These are phyloP conservation scores for Thelonectria olida DNA, from an alignment of 2,329 filamentous ascomycete genomes.

Conservation along the genomic window DNA sequence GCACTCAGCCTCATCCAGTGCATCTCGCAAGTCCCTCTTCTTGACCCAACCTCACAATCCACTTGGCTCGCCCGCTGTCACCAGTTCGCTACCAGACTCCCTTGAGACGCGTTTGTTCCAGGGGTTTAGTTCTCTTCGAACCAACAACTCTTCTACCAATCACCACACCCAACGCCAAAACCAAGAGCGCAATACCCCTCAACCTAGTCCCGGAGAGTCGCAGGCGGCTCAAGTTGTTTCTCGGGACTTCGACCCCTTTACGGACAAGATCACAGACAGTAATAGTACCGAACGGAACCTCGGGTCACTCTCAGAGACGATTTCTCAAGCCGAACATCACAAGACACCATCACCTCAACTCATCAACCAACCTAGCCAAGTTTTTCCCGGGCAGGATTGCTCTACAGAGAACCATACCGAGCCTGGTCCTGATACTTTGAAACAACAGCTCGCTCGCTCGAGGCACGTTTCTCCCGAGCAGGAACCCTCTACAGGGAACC, in stretches of 20 bases:
- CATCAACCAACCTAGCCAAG: background rate
- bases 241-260: slow-evolving; percentile 24
- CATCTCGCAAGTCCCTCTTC: slow-evolving; percentile 16
- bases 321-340: background rate
- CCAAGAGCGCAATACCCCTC: background rate
- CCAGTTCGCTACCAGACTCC: slow-evolving; percentile 6
- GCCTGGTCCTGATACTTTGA: background rate
- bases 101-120: background rate
- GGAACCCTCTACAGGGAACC: background rate
- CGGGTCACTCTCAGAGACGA: background rate
- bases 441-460: background rate
- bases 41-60: slow-evolving; percentile 31
- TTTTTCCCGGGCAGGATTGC: background rate
- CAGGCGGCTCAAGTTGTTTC: slow-evolving; percentile 43
- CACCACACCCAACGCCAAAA: background rate
- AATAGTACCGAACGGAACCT: slow-evolving; percentile 15
- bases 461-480: background rate
- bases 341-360: background rate
- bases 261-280: slow-evolving; percentile 24
- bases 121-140: background rate
- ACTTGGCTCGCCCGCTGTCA: slow-evolving; percentile 3
- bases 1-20: background rate
- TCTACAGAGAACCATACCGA: background rate
- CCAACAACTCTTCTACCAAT: background rate
- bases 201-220: slow-evolving; percentile 21